These are phyloP conservation scores for Lachancea quebecensis DNA, from an alignment of 805 yeast species.

Conservation along the genomic window DNA sequence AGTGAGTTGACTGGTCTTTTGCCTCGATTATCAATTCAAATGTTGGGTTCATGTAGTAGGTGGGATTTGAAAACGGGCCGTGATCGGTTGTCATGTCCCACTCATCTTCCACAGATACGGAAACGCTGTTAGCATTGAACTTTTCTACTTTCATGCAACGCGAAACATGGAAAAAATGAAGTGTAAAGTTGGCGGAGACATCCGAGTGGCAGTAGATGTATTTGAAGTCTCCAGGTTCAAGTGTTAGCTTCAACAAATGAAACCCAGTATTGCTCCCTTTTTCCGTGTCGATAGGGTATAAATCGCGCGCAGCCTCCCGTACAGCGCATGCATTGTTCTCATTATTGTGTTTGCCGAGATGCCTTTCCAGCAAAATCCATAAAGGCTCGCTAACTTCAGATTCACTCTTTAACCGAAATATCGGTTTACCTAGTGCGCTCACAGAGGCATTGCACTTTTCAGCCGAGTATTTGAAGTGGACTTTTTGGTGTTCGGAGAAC, in stretches of 20 bases:
- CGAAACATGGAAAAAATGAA: slow-evolving; percentile 17
- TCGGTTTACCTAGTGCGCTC: slow-evolving; percentile 34
- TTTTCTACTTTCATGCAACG: slow-evolving; percentile 1
- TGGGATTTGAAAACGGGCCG: slow-evolving; percentile 5
- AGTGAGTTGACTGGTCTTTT: slow-evolving; percentile 7
- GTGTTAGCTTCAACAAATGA: slow-evolving; percentile 5
- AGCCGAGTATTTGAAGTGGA: slow-evolving; percentile 30
- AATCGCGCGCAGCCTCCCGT: slow-evolving; percentile 12
- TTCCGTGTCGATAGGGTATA: neutral
- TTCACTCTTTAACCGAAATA: slow-evolving; percentile 36
- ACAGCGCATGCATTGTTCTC: slow-evolving; percentile 15
- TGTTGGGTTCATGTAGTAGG: slow-evolving; percentile 21
- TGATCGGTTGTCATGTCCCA: slow-evolving; percentile 6
- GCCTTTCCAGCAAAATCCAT: slow-evolving; percentile 47
- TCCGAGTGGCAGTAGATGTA: slow-evolving; percentile 23
- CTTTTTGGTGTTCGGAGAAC: slow-evolving; percentile 17
- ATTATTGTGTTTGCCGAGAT: slow-evolving; percentile 26
- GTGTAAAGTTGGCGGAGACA: slow-evolving; percentile 15
- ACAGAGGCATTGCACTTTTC: slow-evolving; percentile 12
- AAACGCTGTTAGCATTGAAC: neutral
- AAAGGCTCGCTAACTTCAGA: slow-evolving; percentile 28
- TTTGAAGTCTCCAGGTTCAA: slow-evolving; percentile 4
- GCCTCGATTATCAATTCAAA: slow-evolving; percentile 15
- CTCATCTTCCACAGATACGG: slow-evolving; percentile 4
- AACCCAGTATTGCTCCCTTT: slow-evolving; percentile 16